Base-by-base conservation (phyloP, 2,329 filamentous ascomycete species). In the Pestalotiopsis fici region DNA sequence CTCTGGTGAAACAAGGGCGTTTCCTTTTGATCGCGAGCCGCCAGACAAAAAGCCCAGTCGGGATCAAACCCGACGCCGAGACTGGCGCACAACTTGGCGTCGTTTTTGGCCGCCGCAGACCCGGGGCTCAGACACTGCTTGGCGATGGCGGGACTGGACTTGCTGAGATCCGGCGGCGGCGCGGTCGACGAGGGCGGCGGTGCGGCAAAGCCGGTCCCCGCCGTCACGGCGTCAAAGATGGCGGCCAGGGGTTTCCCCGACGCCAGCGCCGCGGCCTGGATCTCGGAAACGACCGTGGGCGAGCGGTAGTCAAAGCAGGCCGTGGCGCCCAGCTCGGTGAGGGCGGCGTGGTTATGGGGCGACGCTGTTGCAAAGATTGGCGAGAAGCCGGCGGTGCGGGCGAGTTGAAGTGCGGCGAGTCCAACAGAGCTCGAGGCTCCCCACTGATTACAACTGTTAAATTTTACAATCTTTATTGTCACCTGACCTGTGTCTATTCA, bases 301-400 rank as follows among this genome's bases (percentile, higher is more conserved):
- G 74, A 69, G 71, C 70, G 61, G 71, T 80, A 75, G 66, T 80
- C 76, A 68, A 80, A 77, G 39, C 75, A 75, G 28, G 71, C 66
- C 7, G 69, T 70, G 1, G 77, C 78, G 25, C 78, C 77, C 5
- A 78, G 71, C 7, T 65, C 68, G 35, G 71, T 71, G 9, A 75
- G 71, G 43, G 74, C 73, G 9, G 72, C 71, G 64, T 76, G 73
- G 65, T 78, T 78, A 63, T 71, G 69, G 43, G 71, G 39, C 35
- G 72, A 74, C 0, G 71, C 70, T 0, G 77, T 78, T 13, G 76
- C 74, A 28, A 75, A 70, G 31, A 79, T 76, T 9, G 73, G 71
- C 12, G 70, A 72, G 56, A 69, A 71, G 4, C 78, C 78, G 0
- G 75, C 71, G 2, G 71, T 68, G 2, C 64, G 65, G 1, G 76